Base-by-base conservation (phyloP, 306 rosid genomes). In the Cucurbita pepo region DNA sequence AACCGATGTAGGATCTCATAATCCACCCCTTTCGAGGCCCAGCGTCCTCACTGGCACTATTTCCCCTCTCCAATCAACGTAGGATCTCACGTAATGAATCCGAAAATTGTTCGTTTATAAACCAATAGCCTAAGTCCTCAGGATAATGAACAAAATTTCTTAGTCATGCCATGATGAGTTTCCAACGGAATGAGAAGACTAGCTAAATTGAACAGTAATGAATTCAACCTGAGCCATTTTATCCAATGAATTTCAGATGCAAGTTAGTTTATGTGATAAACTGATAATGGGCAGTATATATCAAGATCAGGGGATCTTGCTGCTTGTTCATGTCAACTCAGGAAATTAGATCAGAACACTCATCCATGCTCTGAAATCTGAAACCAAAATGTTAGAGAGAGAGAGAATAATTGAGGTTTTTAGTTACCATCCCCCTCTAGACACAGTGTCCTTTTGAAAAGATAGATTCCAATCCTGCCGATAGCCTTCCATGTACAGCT, bases 391-490 rank as follows among this genome's bases (percentile, higher is more conserved):
- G 34, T 30, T 30, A 30, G 22, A 61, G 11, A 37, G 67, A 61
- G 6, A 21, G 7, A 64, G n/a, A 64, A 41, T 5, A 43, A 10
- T 45, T 66, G 45, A 55, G 21, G 3, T 11, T 21, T 43, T 73
- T 52, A 71, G 78, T 73, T 90, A 88, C 98, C 96, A 93, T 81
- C 98, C 96, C 38, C 97, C 98, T 86, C 82, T 83, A 53, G 58
- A 16, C 59, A 87, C 84, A 0, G 97, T 93, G 76, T 93, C 94
- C 75, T 80, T 86, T 83, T 93, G 87, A 71, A 79, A 93, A 38
- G 98, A 90, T 60, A 93, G 96, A 82, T 93, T 85, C 96, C 98
- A 90, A 56, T 93, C 96, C 81, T 93, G 98, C 72, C 97, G 74
- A 77, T 93, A 93, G 56, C 98, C 98, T 81, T 93, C 97, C 96